Evolutionary conservation across 1,139 yeast species (phyloP).

Genomic region (Geotrichum reessii): DNA sequence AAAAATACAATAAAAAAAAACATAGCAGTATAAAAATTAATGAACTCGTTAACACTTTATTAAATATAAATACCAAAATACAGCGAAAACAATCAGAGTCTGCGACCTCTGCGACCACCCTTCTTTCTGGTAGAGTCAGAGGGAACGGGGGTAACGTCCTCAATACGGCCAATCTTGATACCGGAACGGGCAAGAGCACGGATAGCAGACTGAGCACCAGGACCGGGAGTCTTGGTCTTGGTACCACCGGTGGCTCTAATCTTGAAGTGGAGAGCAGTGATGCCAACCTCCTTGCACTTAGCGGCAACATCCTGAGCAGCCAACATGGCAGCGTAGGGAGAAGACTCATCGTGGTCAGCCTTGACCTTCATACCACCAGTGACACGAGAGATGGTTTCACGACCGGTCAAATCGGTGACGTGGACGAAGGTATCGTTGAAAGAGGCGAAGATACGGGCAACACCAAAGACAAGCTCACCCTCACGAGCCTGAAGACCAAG

Average conservation of each 20-base stretch:
- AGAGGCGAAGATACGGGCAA: slow-evolving; percentile 99
- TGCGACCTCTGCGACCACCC: slow-evolving; percentile 99
- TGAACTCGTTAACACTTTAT: neutral
- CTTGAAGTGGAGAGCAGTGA: slow-evolving; percentile 98
- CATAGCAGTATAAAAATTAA: slow-evolving; percentile 4
- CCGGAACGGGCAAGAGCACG: slow-evolving; percentile 99
- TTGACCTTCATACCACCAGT: slow-evolving; percentile 99
- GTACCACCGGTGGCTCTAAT: slow-evolving; percentile 99
- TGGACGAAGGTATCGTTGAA: slow-evolving; percentile 99
- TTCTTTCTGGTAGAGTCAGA: slow-evolving; percentile 99
- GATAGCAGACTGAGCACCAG: slow-evolving; percentile 99
- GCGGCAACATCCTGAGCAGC: slow-evolving; percentile 99
- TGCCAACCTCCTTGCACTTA: slow-evolving; percentile 99
- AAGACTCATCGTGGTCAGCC: slow-evolving; percentile 99
- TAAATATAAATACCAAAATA: slow-evolving; percentile 3
- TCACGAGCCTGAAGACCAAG: slow-evolving; percentile 86
- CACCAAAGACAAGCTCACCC: slow-evolving; percentile 99
- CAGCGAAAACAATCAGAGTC: slow-evolving; percentile 58
- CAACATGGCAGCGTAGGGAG: slow-evolving; percentile 99
- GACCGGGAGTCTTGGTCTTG: slow-evolving; percentile 99
- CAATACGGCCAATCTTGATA: slow-evolving; percentile 99
- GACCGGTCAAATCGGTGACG: slow-evolving; percentile 98
- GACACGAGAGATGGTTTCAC: slow-evolving; percentile 99
- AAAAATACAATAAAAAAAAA: neutral
- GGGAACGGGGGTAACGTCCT: slow-evolving; percentile 99